Conservation (phyloP, 148 eudicot genomes). For the Camellia lanceoleosa region DNA sequence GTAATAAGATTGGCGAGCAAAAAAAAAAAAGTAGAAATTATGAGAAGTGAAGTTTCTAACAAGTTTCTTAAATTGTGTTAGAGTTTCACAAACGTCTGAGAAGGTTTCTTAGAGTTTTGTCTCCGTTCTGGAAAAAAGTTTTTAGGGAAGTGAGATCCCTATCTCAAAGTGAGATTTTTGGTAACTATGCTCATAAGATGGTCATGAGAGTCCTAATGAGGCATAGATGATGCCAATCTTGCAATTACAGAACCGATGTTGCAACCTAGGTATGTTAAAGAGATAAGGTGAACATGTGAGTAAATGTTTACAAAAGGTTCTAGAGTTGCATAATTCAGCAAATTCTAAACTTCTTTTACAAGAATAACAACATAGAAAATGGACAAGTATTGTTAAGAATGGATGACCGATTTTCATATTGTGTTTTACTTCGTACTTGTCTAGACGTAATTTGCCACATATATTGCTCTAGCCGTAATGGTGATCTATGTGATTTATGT, state of each 20-base stretch:
- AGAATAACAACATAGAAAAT: neutral
- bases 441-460: neutral
- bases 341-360: neutral
- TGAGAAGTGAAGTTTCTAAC: no score
- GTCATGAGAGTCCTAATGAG: no score
- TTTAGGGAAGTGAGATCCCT: no score
- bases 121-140: no score
- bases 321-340: neutral
- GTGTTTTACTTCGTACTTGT: neutral
- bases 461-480: neutral
- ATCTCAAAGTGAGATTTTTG: no score
- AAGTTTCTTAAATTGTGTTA: no score
- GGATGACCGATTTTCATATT: neutral
- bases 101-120: no score
- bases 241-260: neutral
- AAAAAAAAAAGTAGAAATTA: no score
- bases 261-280: neutral
- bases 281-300: neutral
- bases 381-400: neutral
- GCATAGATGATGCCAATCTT: neutral
- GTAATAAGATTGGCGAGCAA: no score
- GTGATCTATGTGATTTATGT: neutral
- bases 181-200: no score
- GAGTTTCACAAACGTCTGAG: no score
- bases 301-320: neutral